These are phyloP conservation scores for Boletellus emodensis DNA, from an alignment of 768 basidiomycete genomes.

Conservation along the genomic window DNA sequence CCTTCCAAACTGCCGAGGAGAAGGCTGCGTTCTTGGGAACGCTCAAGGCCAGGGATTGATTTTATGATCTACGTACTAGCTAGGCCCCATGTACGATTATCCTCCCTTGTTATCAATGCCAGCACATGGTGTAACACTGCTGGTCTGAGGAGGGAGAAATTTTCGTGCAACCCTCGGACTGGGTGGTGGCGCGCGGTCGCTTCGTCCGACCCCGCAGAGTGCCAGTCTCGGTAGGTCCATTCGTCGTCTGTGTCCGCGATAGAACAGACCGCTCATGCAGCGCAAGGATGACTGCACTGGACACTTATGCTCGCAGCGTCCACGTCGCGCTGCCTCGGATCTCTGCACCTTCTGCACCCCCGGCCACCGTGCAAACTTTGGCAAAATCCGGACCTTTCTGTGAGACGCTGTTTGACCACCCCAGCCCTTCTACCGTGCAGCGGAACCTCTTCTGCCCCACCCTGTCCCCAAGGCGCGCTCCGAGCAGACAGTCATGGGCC, in stretches of 20 bases:
- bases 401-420: slow-evolving; percentile 7
- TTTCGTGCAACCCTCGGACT: not conserved
- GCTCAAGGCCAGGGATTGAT: slow-evolving; percentile 79
- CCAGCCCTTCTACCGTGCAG: not conserved
- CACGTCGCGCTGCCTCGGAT: slow-evolving; percentile 60
- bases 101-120: slow-evolving; percentile 39
- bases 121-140: slow-evolving; percentile 7
- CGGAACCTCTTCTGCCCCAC: slow-evolving; percentile 3
- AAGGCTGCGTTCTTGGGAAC: slow-evolving; percentile 92
- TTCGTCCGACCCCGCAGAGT: slow-evolving; percentile 17
- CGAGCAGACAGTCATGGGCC: not conserved
- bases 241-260: not conserved
- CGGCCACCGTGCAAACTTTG: slow-evolving; percentile 30
- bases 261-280: slow-evolving; percentile 5
- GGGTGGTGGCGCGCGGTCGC: not conserved
- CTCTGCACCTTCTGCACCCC: slow-evolving; percentile 31
- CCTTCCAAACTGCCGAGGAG: slow-evolving; percentile 97
- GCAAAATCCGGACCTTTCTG: slow-evolving; percentile 11
- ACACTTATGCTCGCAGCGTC: slow-evolving; percentile 82
- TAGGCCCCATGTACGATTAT: slow-evolving; percentile 37
- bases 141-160: not conserved
- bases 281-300: slow-evolving; percentile 64
- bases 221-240: slow-evolving; percentile 44
- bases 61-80: slow-evolving; percentile 36
- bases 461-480: not conserved